Base-by-base conservation (phyloP, 371 early-diverging fungal genomes). In the Apophysomyces elegans region DNA sequence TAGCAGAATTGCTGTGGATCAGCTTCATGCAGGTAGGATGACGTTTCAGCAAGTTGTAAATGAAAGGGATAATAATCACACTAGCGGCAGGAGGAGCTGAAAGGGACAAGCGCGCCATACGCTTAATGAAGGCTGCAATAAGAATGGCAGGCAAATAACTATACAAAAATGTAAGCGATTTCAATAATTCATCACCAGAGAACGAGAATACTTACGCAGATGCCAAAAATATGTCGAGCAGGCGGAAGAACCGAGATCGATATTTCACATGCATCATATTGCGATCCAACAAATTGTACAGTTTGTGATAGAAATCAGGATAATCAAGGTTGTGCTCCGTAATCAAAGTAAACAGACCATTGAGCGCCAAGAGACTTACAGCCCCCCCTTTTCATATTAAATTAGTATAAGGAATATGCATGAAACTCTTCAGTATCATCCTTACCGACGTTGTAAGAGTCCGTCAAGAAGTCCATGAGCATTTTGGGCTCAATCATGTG, bases 241-340 rank as follows among this genome's bases (percentile, higher is more conserved):
- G 83, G 59, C 95, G 88, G 77, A 96, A 93, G 83, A 97, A 96
- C 50, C 96, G 85, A 7, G 96, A 90, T 26, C 95, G 88, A 80
- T 96, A 96, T 79, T 95, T 96, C 62, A 93, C 91, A 74, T 95
- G 95, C 79, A 95, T 80, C 21, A 97, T 68, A 69, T 95, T 87
- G 67, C 87, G 86, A 70, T 96, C 95, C 38, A 98, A 84, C 50
- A 96, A 77, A 37, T 87, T 84, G 73, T 98, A 98, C 35, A 98
- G 90, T 73, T 96, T 95, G 59, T 79, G 85, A 78, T 95, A 98
- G 68, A 98, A 98, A 70, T 95, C 91, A n/a, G 97, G 97, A 72
- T 97, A 98, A 76, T 95, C 96, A 36, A 97, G 75, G 69, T 95
- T 95, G 76, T 98, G 90, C 65, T 96, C 88, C 4, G 86, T 80